These are phyloP conservation scores for Passalora sequoiae DNA, from an alignment of 2,329 filamentous ascomycete species.

Conservation along the genomic window DNA sequence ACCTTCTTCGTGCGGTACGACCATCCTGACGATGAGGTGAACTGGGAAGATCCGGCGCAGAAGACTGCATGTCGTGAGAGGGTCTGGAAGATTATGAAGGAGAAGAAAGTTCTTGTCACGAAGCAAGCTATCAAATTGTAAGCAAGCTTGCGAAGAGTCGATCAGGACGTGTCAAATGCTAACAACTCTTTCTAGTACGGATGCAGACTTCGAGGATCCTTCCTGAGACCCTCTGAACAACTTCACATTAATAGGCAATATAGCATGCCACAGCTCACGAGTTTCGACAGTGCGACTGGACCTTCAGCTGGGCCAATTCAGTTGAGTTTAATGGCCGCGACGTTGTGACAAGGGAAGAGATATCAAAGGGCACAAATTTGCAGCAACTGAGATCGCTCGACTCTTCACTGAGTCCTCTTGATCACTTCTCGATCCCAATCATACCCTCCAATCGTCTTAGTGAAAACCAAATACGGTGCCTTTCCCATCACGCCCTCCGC, in stretches of 20 bases:
- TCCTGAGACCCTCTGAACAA: too few species aligned
- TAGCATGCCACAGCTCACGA: too few species aligned
- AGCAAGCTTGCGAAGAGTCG: background rate
- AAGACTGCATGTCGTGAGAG: background rate
- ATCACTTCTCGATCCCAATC: slow-evolving; percentile 21
- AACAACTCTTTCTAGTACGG: background rate
- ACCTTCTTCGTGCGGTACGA: background rate
- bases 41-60: background rate
- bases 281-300: too few species aligned
- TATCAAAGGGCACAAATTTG: too few species aligned
- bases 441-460: slow-evolving; percentile 20
- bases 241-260: too few species aligned
- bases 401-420: background rate
- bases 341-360: too few species aligned
- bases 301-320: too few species aligned
- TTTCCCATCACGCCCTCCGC: slow-evolving; percentile 20
- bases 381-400: too few species aligned
- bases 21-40: background rate
- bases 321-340: too few species aligned
- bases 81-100: background rate
- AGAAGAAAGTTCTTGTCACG: background rate
- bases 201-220: background rate
- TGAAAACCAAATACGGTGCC: slow-evolving; percentile 19
- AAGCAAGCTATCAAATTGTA: background rate
- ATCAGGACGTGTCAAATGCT: too few species aligned